phyloP scores from a whole-genome alignment of 1,284 basidiomycete species.

The Papiliotrema nemorosa region DNA sequence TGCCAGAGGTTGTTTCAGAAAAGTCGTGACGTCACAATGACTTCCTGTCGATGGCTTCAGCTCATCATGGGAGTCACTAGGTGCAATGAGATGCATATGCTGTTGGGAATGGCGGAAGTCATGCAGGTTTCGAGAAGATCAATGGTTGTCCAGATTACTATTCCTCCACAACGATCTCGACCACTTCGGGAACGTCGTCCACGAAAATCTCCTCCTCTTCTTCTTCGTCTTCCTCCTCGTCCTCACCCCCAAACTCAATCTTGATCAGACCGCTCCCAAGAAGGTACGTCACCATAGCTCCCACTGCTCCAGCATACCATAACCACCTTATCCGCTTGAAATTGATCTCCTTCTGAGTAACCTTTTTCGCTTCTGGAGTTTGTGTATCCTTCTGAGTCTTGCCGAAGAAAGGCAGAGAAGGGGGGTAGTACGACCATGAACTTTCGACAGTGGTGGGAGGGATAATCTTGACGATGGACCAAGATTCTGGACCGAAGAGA shows the following conservation, averaged over 20 bases:
- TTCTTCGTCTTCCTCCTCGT: constrained; percentile 17
- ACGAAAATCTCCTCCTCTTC: constrained; percentile 18
- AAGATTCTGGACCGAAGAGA: constrained; percentile 19
- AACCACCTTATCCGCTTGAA: constrained; percentile 22
- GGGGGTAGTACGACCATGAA: no score
- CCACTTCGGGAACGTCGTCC: no score
- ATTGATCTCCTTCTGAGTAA: not conserved
- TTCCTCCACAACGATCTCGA: no score
- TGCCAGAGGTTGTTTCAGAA: no score
- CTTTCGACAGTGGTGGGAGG: not conserved
- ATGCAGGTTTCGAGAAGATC: no score
- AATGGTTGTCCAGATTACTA: no score
- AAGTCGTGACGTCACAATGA: no score
- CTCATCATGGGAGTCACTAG: no score
- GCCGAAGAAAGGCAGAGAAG: not conserved
- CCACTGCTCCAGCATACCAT: constrained; percentile 38
- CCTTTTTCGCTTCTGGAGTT: not conserved
- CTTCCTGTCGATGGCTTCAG: no score
- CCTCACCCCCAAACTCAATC: constrained; percentile 30
- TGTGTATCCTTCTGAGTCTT: not conserved
- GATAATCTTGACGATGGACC: constrained; percentile 5
- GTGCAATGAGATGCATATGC: no score
- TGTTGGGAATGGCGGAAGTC: no score
- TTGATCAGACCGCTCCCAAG: constrained; percentile 34
- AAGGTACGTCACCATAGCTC: constrained; percentile 37